Evolutionary conservation across 768 basidiomycete species (phyloP).

Genomic region (Harrya chromipes): DNA sequence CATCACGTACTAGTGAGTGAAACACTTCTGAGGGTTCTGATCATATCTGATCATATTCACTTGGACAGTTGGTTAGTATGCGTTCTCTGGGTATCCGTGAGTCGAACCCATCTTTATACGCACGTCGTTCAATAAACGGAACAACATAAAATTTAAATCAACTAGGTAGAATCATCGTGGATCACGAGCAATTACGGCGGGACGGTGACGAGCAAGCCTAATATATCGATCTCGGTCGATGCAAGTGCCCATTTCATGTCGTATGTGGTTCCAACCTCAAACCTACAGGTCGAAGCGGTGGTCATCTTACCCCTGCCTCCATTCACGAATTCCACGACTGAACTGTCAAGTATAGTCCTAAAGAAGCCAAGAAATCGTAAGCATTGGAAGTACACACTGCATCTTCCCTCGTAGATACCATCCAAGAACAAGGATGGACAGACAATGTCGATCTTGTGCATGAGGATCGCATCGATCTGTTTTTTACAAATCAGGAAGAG

Average conservation of each 20-base stretch:
- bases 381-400: slow-evolving; percentile 58
- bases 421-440: slow-evolving; percentile 42
- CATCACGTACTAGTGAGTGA: slow-evolving; percentile 19
- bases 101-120: neutral
- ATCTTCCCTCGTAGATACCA: slow-evolving; percentile 44
- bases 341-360: slow-evolving; percentile 40
- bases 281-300: slow-evolving; percentile 67
- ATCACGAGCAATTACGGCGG: slow-evolving; percentile 3
- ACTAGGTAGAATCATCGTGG: slow-evolving; percentile 18
- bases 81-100: slow-evolving; percentile 18
- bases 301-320: slow-evolving; percentile 58
- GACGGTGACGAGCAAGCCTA: neutral
- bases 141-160: neutral
- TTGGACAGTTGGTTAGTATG: slow-evolving; percentile 16
- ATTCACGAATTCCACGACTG: slow-evolving; percentile 46
- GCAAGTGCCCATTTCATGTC: too few relatives aligned
- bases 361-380: slow-evolving; percentile 54
- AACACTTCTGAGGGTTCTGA: neutral
- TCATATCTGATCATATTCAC: neutral
- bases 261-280: neutral
- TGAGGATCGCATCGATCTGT: slow-evolving; percentile 49
- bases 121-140: neutral
- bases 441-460: slow-evolving; percentile 59
- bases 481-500: slow-evolving; percentile 48
- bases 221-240: neutral